Conservation (phyloP, 2,329 filamentous ascomycete genomes). For the Chrysoporthe austroafricana region DNA sequence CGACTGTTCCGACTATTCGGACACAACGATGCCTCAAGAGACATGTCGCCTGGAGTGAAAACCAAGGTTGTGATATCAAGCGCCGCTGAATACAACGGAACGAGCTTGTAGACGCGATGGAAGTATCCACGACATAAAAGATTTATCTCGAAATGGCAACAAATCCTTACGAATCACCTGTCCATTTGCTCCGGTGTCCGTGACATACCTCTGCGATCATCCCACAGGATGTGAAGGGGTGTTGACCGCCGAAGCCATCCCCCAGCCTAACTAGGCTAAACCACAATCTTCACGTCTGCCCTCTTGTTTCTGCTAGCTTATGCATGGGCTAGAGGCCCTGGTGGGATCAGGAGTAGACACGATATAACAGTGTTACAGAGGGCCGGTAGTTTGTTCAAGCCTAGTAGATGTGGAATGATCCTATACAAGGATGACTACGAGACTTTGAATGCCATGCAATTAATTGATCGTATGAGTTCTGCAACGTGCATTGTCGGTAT, state of each 20-base stretch:
- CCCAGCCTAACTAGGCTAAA: too few species aligned
- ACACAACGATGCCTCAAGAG: too few species aligned
- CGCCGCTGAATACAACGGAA: not conserved
- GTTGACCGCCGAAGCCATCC: too few species aligned
- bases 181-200: too few species aligned
- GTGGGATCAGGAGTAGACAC: not conserved
- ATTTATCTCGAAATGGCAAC: not conserved
- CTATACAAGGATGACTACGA: not conserved
- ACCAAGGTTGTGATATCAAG: not conserved
- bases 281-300: not conserved
- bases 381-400: not conserved
- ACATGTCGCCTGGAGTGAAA: too few species aligned
- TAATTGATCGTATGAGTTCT: not conserved
- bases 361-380: not conserved
- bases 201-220: too few species aligned
- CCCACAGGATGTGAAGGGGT: too few species aligned
- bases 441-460: not conserved
- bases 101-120: not conserved
- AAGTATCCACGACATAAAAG: not conserved
- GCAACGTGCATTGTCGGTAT: conserved; percentile 1
- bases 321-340: not conserved
- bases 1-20: too few species aligned
- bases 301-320: too few species aligned
- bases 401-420: not conserved
- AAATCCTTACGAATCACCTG: too few species aligned